Evolutionary conservation across 495 filamentous ascomycete species (phyloP).

Genomic region (Friedmanniomyces endolithicus): DNA sequence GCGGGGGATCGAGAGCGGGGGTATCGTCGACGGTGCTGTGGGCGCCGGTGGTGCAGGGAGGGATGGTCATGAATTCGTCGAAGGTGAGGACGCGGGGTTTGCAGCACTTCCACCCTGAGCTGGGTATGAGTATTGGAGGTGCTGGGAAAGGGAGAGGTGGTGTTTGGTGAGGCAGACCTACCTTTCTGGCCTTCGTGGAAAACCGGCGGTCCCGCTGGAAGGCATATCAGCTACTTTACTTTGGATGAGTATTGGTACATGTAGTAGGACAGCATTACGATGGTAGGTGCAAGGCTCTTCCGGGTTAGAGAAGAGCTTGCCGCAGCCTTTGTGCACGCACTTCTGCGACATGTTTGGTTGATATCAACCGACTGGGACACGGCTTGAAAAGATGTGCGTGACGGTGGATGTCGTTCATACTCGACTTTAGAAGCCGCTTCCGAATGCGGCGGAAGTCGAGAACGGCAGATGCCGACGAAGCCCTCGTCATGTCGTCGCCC

Average conservation of each 20-base stretch:
- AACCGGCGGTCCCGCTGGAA: slow-evolving; percentile 31
- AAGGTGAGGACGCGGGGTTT: slow-evolving; percentile 96
- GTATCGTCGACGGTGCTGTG: slow-evolving; percentile 79
- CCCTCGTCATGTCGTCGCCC: neutral
- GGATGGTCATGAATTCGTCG: slow-evolving; percentile 91
- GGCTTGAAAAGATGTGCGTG: neutral
- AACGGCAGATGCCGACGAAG: too few species aligned
- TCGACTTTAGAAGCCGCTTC: neutral
- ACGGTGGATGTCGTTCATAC: neutral
- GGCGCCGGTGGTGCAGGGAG: slow-evolving; percentile 86
- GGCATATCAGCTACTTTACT: neutral
- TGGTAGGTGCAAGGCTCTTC: slow-evolving; percentile 85
- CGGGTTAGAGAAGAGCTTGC: slow-evolving; percentile 70
- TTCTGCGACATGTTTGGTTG: slow-evolving; percentile 57
- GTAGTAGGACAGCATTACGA: slow-evolving; percentile 31
- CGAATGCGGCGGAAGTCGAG: neutral
- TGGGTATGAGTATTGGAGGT: slow-evolving; percentile 11
- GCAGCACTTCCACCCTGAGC: slow-evolving; percentile 94
- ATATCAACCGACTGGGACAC: neutral
- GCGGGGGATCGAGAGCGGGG: slow-evolving; percentile 42
- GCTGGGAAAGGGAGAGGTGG: neutral
- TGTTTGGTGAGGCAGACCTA: slow-evolving; percentile 33
- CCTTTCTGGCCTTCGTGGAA: slow-evolving; percentile 99
- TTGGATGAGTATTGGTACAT: neutral
- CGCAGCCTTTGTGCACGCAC: slow-evolving; percentile 93